These are phyloP conservation scores for Saccharomycopsis fodiens DNA, from an alignment of 805 yeast species.

Conservation along the genomic window DNA sequence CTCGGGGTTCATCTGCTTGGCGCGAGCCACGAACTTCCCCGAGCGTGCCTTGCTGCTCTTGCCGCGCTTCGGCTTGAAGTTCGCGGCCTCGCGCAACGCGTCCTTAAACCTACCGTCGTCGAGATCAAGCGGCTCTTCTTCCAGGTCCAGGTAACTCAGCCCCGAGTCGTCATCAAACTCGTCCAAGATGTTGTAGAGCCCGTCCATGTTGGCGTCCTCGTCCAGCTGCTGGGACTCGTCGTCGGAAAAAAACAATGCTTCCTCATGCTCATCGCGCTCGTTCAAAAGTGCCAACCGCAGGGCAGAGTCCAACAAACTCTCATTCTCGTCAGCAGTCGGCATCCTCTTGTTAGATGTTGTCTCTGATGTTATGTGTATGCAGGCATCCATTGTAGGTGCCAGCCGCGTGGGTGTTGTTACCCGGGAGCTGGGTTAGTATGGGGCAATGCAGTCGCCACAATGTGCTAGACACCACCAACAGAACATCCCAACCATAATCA, in stretches of 20 bases:
- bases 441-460: too few relatives aligned
- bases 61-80: slow-evolving; percentile 36
- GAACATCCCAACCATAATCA: too few relatives aligned
- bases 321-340: slow-evolving; percentile 1
- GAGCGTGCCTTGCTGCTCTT: slow-evolving; percentile 27
- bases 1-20: slow-evolving; percentile 59
- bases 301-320: background rate
- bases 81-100: slow-evolving; percentile 60
- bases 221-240: slow-evolving; percentile 22
- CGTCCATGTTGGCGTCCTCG: slow-evolving; percentile 24
- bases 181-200: slow-evolving; percentile 19
- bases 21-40: slow-evolving; percentile 23
- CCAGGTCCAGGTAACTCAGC: slow-evolving; percentile 28
- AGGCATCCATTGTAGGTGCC: too few relatives aligned
- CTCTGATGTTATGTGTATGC: too few relatives aligned
- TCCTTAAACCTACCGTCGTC: slow-evolving; percentile 36
- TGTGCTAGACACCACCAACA: too few relatives aligned
- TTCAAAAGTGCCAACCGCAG: slow-evolving; percentile 4
- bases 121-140: slow-evolving; percentile 32
- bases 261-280: slow-evolving; percentile 22
- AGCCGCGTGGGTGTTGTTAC: too few relatives aligned
- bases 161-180: slow-evolving; percentile 25
- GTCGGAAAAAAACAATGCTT: slow-evolving; percentile 28
- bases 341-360: too few relatives aligned
- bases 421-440: too few relatives aligned